phyloP scores from a whole-genome alignment of 495 filamentous ascomycete species.

The Penicillium longicatenatum region DNA sequence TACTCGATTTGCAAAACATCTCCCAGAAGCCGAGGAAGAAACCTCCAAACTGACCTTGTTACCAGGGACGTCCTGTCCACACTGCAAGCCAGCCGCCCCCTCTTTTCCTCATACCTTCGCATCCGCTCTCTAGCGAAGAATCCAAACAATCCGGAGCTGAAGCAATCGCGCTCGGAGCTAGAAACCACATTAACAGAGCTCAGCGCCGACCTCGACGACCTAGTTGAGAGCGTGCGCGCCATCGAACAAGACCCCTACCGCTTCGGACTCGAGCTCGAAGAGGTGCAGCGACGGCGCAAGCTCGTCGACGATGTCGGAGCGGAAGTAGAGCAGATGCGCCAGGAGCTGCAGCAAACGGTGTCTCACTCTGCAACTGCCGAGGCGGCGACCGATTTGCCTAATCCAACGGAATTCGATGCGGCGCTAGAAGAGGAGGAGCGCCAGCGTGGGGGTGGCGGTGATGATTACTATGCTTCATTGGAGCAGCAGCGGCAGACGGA shows the following conservation, averaged over 20 bases:
- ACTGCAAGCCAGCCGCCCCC: conserved; percentile 74
- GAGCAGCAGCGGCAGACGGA: conserved; percentile 89
- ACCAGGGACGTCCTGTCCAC: conserved; percentile 81
- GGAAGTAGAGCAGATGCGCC: conserved; percentile 85
- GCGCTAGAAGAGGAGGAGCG: conserved; percentile 36
- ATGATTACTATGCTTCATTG: conserved; percentile 78
- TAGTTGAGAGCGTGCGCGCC: conserved; percentile 82
- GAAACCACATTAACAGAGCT: conserved; percentile 74
- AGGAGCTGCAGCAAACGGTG: conserved; percentile 68
- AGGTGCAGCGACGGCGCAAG: conserved; percentile 76
- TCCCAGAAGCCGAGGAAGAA: neutral
- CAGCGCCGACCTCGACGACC: conserved; percentile 82
- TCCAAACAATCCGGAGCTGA: conserved; percentile 77
- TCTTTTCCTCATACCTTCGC: conserved; percentile 93
- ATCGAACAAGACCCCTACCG: conserved; percentile 88
- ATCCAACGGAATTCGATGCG: conserved; percentile 69
- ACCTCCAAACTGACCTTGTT: conserved; percentile 6
- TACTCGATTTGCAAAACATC: neutral
- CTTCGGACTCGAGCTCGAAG: conserved; percentile 82
- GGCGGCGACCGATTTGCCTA: conserved; percentile 54
- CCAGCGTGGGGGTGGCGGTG: conserved; percentile 46
- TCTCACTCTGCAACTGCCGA: conserved; percentile 18
- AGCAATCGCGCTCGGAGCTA: conserved; percentile 81
- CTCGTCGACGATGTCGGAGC: conserved; percentile 87
- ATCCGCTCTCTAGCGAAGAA: conserved; percentile 82